phyloP scores from a whole-genome alignment of 495 filamentous ascomycete species.

The Penicillium pulvis region DNA sequence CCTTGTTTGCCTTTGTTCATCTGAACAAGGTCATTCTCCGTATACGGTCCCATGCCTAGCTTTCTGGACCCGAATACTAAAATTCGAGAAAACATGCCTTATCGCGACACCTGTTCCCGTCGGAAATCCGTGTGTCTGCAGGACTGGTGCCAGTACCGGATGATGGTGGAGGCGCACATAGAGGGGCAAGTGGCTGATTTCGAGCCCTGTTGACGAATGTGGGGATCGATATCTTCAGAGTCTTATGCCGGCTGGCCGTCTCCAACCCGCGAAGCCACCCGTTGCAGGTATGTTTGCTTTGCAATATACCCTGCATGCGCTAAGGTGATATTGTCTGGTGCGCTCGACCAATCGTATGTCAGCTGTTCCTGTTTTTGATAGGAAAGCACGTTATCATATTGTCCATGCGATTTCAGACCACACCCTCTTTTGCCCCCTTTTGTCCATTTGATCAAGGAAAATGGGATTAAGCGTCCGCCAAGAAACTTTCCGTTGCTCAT shows the following conservation, averaged over 20 bases:
- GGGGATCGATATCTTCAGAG: slow-evolving; percentile 4
- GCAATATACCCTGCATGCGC: slow-evolving; percentile 3
- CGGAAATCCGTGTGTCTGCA: slow-evolving; percentile 14
- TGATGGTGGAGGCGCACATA: not conserved
- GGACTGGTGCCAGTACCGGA: not conserved
- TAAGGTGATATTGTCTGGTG: not conserved
- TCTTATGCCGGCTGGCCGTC: not conserved
- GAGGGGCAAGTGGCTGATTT: slow-evolving; percentile 6
- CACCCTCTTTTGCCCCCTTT: not conserved
- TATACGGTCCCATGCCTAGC: slow-evolving; percentile 6
- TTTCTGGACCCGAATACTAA: not conserved
- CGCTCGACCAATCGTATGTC: not conserved
- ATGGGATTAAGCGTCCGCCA: not conserved
- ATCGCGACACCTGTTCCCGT: slow-evolving; percentile 11
- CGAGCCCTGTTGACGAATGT: slow-evolving; percentile 13
- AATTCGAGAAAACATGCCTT: slow-evolving; percentile 2
- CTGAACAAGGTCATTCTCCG: slow-evolving; percentile 9
- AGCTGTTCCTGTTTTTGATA: not conserved
- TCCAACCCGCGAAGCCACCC: slow-evolving; percentile 3
- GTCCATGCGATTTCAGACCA: not conserved
- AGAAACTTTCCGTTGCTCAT: slow-evolving; percentile 6
- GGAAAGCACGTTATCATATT: not conserved
- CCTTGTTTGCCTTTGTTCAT: slow-evolving; percentile 11
- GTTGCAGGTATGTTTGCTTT: not conserved
- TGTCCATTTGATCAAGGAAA: not conserved